Base-by-base conservation (phyloP, 1,284 basidiomycete species). In the Heterobasidion occidentale region DNA sequence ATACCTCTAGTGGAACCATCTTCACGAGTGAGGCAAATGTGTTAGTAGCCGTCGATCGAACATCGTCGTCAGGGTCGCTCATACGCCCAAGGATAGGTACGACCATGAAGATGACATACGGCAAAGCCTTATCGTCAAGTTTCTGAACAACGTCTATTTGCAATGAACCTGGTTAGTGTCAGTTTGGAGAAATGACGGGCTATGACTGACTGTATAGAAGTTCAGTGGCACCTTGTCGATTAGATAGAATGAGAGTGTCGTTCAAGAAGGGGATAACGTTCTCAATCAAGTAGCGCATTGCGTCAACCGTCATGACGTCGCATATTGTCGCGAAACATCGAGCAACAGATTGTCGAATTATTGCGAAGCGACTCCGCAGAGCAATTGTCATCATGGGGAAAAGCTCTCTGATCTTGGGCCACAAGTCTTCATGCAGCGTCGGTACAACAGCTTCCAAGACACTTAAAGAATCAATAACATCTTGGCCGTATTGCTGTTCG, bases 1-100 rank as follows among this genome's bases (percentile, higher is more conserved):
- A 61, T 58, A 92, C 92, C 80, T 99, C 97, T 1, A 99, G 79
- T 4, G 97, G 97, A 7, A 99, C 94, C 89, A 99, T 96, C 77
- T 99, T 98, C 63, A 99, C 92, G n/a, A 99, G 76, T 2, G 93
- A 90, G 0, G 97, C 97, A 68, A 99, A 99, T 0, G 95, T 97
- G 66, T 94, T 94, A 8, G 97, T 98, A 0, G 97, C 90, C 6
- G 94, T 86, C 44, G 96, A 84, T 19, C 97, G 88, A 51, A 97
- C 88, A 59, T 92, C 87, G 61, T 96, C 93, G 66, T 99, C 89
- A 3, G 85, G 69, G 70, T 99, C 97, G 62, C 94, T 98, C 97
- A 99, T 99, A 38, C 97, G 83, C 8, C 97, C 97, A 9, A 99
- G 84, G 4, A 98, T 84, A 0, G 97, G 97, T 0, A 99, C 95